Percentiles rank a stretch among this genome's conserved stretches.
Evolutionary conservation across 257 asterid species (phyloP).

Genomic region (Forsythia suspensa): DNA sequence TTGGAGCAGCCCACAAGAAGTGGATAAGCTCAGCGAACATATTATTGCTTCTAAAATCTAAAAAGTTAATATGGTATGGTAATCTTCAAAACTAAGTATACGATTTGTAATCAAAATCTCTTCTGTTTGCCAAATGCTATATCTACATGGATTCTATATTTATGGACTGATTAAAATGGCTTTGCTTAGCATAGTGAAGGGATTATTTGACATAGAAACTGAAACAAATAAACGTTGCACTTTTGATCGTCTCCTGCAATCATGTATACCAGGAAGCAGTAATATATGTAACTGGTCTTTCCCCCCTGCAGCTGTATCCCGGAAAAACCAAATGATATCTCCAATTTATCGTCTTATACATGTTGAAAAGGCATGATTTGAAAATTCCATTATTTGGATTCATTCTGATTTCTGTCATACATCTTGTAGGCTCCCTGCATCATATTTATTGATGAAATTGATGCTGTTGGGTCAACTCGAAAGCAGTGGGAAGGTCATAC

Average conservation of each 20-base stretch:
- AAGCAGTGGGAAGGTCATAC: slow-evolving; percentile 99
- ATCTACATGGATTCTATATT: neutral
- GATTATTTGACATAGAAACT: neutral
- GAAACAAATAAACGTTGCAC: neutral
- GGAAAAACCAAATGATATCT: neutral
- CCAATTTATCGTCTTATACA: neutral
- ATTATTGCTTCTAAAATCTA: neutral
- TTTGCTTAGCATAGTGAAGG: neutral
- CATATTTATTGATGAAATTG: slow-evolving; percentile 93
- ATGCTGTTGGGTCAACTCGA: slow-evolving; percentile 97
- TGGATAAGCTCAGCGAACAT: neutral
- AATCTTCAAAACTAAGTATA: neutral
- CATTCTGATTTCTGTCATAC: slow-evolving; percentile 23
- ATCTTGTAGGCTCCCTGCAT: slow-evolving; percentile 89
- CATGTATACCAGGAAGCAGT: neutral
- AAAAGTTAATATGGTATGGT: neutral
- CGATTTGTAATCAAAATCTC: neutral
- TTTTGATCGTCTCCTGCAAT: neutral
- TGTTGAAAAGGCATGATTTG: neutral
- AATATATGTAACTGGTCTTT: neutral
- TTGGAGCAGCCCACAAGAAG: neutral
- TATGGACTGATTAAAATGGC: neutral
- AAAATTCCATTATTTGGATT: neutral
- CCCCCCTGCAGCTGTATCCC: neutral
- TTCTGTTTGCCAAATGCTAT: neutral